phyloP scores from a whole-genome alignment of 352 stramenopile species.

The Globisporangium viniferum region DNA sequence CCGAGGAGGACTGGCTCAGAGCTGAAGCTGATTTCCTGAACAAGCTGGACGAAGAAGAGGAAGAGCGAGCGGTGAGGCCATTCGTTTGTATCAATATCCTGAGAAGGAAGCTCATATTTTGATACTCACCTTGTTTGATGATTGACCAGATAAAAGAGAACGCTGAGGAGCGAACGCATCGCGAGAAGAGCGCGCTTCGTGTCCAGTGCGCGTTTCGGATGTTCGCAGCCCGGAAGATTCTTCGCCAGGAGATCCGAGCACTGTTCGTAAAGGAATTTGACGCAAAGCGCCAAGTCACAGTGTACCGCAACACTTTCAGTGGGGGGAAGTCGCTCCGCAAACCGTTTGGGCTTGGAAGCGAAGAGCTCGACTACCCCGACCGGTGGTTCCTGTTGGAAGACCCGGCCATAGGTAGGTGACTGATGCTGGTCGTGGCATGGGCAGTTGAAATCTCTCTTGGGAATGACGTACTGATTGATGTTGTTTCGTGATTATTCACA shows the following conservation, averaged over 20 bases:
- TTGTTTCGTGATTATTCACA: constrained; percentile 12
- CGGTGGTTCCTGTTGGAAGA: constrained; percentile 61
- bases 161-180: constrained; percentile 25
- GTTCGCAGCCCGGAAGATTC: constrained; percentile 44
- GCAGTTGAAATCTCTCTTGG: not conserved
- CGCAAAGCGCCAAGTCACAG: constrained; percentile 23
- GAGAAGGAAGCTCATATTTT: not conserved
- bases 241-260: constrained; percentile 44
- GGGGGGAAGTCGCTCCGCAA: constrained; percentile 37
- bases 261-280: constrained; percentile 67
- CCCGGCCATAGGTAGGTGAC: constrained; percentile 31
- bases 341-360: constrained; percentile 44
- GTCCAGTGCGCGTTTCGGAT: constrained; percentile 62
- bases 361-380: constrained; percentile 57
- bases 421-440: not conserved
- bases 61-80: constrained; percentile 37
- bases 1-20: constrained; percentile 47
- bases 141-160: constrained; percentile 39
- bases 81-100: not conserved
- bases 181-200: constrained; percentile 37
- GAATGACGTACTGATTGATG: no score
- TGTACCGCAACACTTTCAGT: constrained; percentile 57
- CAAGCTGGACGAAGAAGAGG: constrained; percentile 39
- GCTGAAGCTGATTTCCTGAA: constrained; percentile 54
- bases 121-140: not conserved